Base-by-base conservation (phyloP, 306 rosid species). In the Notholithocarpus densiflorus region DNA sequence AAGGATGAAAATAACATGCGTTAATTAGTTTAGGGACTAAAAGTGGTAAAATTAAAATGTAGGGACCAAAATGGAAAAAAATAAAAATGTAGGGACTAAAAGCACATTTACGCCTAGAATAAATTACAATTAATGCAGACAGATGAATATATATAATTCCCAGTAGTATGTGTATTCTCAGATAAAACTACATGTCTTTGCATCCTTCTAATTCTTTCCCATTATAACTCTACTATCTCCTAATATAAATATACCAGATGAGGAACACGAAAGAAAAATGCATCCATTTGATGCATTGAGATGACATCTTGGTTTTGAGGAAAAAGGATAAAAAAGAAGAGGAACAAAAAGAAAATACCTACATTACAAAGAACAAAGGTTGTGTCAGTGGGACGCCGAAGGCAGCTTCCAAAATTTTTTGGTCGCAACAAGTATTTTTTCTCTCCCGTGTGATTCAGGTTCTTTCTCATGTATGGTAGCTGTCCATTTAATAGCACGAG, bases 351-450 rank as follows among this genome's bases (percentile, higher is more conserved):
- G 75, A 62, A 83, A 74, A 57, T 79, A 88, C 86, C 92, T 84
- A 85, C 78, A 76, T 72, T 62, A 78, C 78, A 77, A 20, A 51
- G 40, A 34, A 31, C 19, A 26, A 73, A 56, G 77, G 52, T 54
- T 26, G 74, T 64, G 86, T 89, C 68, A 88, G 89, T 82, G 82
- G 57, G 94, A 87, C 56, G 85, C 79, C 51, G 82, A 83, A 73
- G 83, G 85, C 74, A 90, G 88, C 59, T 76, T 89, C 99, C 98
- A 91, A 45, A 86, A 82, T 56, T 77, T 89, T 87, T 96, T 93
- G 23, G 88, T 91, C 61, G 97, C 96, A 55, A 90, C 94, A 12
- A 96, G 86, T 81, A 96, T 80, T 87, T 83, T 93, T 6, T 96
- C 97, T 76, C 89, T 81, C 79, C 91, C 94, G 11, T 89, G 89